A percentile compares a stretch with the other conserved stretches of the same genome.
These are phyloP conservation scores for Phytophthora chlamydospora DNA, from an alignment of 352 stramenopile genomes.

Conservation along the genomic window DNA sequence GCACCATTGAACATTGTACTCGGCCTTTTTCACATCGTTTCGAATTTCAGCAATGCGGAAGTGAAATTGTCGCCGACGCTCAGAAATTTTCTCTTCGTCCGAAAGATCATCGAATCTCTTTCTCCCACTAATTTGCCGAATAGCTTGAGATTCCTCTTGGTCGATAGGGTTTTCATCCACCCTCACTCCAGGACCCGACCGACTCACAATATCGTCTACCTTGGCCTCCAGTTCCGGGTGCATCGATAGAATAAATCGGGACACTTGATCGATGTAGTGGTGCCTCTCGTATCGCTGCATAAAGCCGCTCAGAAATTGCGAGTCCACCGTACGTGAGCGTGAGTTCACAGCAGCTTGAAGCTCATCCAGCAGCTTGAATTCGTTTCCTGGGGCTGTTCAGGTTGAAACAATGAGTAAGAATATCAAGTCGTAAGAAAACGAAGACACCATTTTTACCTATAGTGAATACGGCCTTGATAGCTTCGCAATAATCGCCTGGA, in stretches of 20 bases:
- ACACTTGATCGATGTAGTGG: slow-evolving; percentile 75
- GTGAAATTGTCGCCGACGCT: slow-evolving; percentile 76
- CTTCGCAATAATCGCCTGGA: slow-evolving; percentile 50
- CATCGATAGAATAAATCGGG: slow-evolving; percentile 60
- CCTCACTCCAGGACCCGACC: neutral
- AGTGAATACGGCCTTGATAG: slow-evolving; percentile 65
- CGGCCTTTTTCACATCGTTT: slow-evolving; percentile 55
- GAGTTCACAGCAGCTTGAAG: slow-evolving; percentile 82
- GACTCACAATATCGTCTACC: slow-evolving; percentile 55
- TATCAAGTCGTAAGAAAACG: neutral
- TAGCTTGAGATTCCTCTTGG: slow-evolving; percentile 16
- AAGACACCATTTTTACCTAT: slow-evolving; percentile 45
- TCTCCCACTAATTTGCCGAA: slow-evolving; percentile 5
- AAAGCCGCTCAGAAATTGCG: slow-evolving; percentile 80
- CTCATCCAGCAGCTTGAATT: slow-evolving; percentile 76
- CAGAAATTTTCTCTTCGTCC: slow-evolving; percentile 52
- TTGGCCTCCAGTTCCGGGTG: slow-evolving; percentile 58
- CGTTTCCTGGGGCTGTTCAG: slow-evolving; percentile 56
- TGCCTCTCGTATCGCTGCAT: slow-evolving; percentile 79
- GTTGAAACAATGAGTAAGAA: slow-evolving; percentile 8
- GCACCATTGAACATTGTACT: slow-evolving; percentile 86
- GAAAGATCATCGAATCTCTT: slow-evolving; percentile 59
- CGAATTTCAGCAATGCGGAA: slow-evolving; percentile 73
- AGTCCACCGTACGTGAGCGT: slow-evolving; percentile 69
- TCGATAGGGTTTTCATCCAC: neutral